A percentile compares a stretch with the other conserved stretches of the same genome.
These are phyloP conservation scores for Termitomyces sp. DNA, from an alignment of 768 basidiomycete genomes.

Conservation along the genomic window DNA sequence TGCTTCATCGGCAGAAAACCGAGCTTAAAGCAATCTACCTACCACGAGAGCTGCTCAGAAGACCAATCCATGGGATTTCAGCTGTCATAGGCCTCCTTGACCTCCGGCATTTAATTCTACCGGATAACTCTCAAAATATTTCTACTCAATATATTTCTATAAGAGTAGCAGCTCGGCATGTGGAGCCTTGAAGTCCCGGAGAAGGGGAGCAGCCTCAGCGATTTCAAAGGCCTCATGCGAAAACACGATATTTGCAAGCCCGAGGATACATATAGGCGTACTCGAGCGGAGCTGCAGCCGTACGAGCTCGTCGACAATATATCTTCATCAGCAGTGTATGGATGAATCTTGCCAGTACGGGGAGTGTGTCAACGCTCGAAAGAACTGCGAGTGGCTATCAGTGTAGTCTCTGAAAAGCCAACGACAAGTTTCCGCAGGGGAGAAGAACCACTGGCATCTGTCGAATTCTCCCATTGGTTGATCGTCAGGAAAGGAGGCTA, in stretches of 20 bases:
- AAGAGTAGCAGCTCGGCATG: neutral
- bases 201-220: neutral
- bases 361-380: neutral
- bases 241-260: neutral
- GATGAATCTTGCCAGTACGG: neutral
- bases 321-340: neutral
- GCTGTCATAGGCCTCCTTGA: neutral
- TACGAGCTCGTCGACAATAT: neutral
- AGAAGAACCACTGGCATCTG: neutral
- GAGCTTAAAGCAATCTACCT: neutral
- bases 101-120: no score
- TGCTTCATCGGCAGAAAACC: no score
- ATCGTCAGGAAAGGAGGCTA: neutral
- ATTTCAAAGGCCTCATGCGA: neutral
- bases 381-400: neutral
- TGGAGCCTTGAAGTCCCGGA: neutral
- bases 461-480: neutral
- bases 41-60: neutral
- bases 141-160: neutral
- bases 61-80: neutral
- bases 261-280: neutral
- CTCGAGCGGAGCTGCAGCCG: neutral
- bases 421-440: neutral
- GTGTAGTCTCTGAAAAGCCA: neutral
- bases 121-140: no score